Percentiles rank a stretch among this genome's conserved stretches.
phyloP scores from a whole-genome alignment of 768 basidiomycete genomes.

The Gloeostereum incarnatum region DNA sequence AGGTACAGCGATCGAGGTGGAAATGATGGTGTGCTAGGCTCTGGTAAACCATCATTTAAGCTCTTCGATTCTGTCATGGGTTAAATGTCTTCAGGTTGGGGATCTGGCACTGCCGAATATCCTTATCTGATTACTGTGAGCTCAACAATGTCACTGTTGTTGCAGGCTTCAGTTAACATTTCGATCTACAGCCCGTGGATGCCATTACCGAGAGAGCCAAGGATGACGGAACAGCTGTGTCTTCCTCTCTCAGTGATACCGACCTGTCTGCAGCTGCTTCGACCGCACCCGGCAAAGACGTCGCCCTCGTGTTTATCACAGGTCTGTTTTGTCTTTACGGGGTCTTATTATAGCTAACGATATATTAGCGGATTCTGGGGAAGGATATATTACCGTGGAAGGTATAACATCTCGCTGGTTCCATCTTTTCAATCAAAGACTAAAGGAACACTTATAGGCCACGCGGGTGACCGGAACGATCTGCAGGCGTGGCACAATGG shows the following conservation, averaged over 20 bases:
- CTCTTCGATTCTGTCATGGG: background rate
- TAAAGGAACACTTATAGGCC: too few relatives aligned
- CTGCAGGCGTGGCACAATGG: conserved; percentile 42
- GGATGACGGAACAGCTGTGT: conserved; percentile 28
- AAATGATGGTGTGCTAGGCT: conserved; percentile 48
- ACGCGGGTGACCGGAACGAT: conserved; percentile 45
- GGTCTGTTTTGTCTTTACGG: conserved; percentile 12
- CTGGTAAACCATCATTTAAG: conserved; percentile 34
- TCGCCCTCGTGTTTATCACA: conserved; percentile 47
- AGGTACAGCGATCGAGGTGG: conserved; percentile 44
- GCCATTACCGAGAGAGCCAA: conserved; percentile 34
- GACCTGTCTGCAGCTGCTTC: conserved; percentile 34
- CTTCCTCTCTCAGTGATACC: conserved; percentile 39
- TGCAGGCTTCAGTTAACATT: background rate
- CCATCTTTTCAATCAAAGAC: conserved; percentile 24
- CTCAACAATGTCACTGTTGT: background rate
- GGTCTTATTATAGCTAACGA: background rate
- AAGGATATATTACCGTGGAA: conserved; percentile 36
- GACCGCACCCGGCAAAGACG: conserved; percentile 34
- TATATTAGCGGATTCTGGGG: conserved; percentile 27
- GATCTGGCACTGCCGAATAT: conserved; percentile 39
- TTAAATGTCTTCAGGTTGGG: conserved; percentile 26
- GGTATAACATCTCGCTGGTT: conserved; percentile 12
- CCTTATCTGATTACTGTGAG: conserved; percentile 31
- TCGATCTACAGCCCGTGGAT: conserved; percentile 23